Conservation (phyloP, 495 filamentous ascomycete species). For the Podospora sp. region DNA sequence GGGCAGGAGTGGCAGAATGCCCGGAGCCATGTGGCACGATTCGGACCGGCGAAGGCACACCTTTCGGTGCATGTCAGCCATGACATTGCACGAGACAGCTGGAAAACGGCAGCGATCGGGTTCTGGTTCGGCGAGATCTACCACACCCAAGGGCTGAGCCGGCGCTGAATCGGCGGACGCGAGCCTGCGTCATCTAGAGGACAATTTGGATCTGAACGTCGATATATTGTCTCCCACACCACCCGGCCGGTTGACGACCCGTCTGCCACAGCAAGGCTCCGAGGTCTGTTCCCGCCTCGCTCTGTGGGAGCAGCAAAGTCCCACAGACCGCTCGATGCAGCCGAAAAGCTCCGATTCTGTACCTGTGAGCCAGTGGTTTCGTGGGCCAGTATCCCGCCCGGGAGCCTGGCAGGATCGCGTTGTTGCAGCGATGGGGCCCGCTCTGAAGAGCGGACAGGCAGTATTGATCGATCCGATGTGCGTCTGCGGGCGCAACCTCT, state of each 20-base stretch:
- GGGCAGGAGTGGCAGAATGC: background rate
- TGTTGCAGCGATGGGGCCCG: background rate
- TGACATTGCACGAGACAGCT: background rate
- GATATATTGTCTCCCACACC: slow-evolving; percentile 18
- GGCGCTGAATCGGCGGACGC: background rate
- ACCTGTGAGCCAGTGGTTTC: background rate
- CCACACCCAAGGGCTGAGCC: slow-evolving; percentile 3
- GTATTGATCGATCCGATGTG: slow-evolving; percentile 23
- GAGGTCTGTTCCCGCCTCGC: background rate
- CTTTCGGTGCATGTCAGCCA: background rate
- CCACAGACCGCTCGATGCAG: background rate
- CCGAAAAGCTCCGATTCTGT: slow-evolving; percentile 14
- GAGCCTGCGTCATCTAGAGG: slow-evolving; percentile 16
- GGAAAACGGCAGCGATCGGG: slow-evolving; percentile 1
- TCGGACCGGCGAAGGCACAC: slow-evolving; percentile 20
- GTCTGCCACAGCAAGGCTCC: slow-evolving; percentile 11
- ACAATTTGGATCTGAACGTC: slow-evolving; percentile 20
- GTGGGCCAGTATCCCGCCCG: background rate
- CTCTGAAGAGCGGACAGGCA: background rate
- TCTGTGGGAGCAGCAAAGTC: background rate
- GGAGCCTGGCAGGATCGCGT: slow-evolving; percentile 4
- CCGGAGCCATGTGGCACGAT: slow-evolving; percentile 35
- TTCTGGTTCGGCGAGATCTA: slow-evolving; percentile 11
- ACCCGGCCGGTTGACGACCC: slow-evolving; percentile 1
- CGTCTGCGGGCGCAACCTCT: slow-evolving; percentile 12